Evolutionary conservation across 208 protist species (phyloP).

Genomic region (Acanthamoeba sp.): DNA sequence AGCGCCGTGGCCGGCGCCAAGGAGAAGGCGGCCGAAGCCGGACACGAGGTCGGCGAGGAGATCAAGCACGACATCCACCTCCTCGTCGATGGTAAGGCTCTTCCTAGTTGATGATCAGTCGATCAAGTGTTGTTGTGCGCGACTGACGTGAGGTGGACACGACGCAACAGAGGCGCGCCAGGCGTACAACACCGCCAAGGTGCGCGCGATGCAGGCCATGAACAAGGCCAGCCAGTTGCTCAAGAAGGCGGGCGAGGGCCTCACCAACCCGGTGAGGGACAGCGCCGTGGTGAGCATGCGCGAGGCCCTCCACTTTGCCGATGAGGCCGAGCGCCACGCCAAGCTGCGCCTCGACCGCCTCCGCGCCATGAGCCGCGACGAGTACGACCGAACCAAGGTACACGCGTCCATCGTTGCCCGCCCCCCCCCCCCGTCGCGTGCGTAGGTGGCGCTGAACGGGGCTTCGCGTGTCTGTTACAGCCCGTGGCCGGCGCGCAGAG

Average conservation of each 20-base stretch:
- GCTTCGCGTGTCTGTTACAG: neutral
- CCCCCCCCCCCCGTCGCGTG: too few relatives aligned
- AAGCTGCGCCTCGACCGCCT: conserved; percentile 14
- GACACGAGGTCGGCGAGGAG: neutral
- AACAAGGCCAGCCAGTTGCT: conserved; percentile 36
- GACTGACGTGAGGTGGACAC: neutral
- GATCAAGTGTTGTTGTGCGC: neutral
- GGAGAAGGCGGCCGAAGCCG: neutral
- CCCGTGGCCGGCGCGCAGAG: neutral
- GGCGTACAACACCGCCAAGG: conserved; percentile 19
- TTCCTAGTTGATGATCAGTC: too few relatives aligned
- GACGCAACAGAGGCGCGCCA: neutral
- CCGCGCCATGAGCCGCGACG: conserved; percentile 25
- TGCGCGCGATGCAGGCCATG: conserved; percentile 30
- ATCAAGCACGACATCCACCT: neutral
- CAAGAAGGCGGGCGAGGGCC: neutral
- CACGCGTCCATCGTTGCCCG: neutral
- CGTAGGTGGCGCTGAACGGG: too few relatives aligned
- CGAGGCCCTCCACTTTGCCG: conserved; percentile 16
- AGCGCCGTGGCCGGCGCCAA: neutral
- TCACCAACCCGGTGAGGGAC: neutral
- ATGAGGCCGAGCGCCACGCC: conserved; percentile 21
- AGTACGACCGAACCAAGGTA: conserved; percentile 37
- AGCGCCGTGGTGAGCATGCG: conserved; percentile 39
- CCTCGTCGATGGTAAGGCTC: neutral